Base-by-base conservation (phyloP, 139 green algal species). In the Picochlorum sp. region DNA sequence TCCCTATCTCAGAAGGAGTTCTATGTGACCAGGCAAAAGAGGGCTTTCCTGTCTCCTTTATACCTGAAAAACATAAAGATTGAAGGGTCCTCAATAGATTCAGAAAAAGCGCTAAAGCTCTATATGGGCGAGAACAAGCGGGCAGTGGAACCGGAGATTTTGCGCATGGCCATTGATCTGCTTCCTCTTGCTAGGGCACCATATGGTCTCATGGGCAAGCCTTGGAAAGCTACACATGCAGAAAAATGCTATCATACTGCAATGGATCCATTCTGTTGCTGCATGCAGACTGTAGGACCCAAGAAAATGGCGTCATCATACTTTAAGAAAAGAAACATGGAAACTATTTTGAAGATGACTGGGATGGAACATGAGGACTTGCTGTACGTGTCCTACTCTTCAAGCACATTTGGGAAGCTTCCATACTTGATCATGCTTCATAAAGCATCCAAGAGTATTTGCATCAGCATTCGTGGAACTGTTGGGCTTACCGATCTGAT, bases 401-500 rank as follows among this genome's bases (percentile, higher is more conserved):
- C 59, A 41, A 51, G 53, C 25, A 29, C 64, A 22, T 58, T 58
- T 12, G 64, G 64, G 40, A 55, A 54, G 29, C 58, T 85, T 51
- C 78, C 78, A n/a, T 85, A 85, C 59, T 47, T 83, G 29, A 57
- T 85, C 14, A 65, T 67, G 26, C 68, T 73, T 28, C 57, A 73
- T 37, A 50, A 68, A 9, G 40, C 5, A 13, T 50, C 47, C 26
- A 26, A 29, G 7, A 51, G 50, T 7, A 58, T 73, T 50, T 57
- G 64, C 30, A 55, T 73, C 32, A 56, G 56, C 20, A 66, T 73
- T 2, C 29, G 65, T 5, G 58, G 65, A 22, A 68, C 65, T 28
- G 55, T 68, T 51, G 53, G 37, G 8, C 33, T 59, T 7, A 56
- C 65, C 2, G 65, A 73, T 61, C 35, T 73, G 1, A 50, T 73